phyloP scores from a whole-genome alignment of 495 filamentous ascomycete species.

The Penicillium soppii region DNA sequence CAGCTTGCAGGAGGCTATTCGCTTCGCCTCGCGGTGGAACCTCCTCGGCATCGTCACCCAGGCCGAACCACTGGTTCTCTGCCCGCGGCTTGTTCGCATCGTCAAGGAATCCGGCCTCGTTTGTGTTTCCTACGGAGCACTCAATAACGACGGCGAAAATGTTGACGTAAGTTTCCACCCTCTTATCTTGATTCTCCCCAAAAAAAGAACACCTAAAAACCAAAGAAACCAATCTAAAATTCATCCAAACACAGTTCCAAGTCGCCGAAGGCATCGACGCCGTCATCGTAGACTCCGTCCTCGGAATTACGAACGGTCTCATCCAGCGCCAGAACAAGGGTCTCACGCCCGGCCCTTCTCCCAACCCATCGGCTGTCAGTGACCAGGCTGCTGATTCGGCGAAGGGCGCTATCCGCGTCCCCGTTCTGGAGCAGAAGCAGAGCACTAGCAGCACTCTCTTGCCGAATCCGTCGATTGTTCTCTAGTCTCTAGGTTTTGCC shows the following conservation, averaged over 20 bases:
- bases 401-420: conserved; percentile 30
- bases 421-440: conserved; percentile 29
- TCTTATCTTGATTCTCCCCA: background rate
- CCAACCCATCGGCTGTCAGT: conserved; percentile 17
- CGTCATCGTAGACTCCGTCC: conserved; percentile 91
- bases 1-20: conserved; percentile 90
- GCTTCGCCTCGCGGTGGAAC: conserved; percentile 94
- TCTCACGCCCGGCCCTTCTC: conserved; percentile 29
- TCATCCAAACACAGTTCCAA: conserved; percentile 59
- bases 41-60: conserved; percentile 84
- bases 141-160: conserved; percentile 83
- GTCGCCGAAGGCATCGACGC: conserved; percentile 95
- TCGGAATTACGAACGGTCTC: conserved; percentile 75
- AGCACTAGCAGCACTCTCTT: too few species aligned
- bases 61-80: conserved; percentile 80
- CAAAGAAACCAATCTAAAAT: conserved; percentile 8
- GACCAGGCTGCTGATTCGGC: conserved; percentile 10
- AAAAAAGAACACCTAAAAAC: background rate
- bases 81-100: conserved; percentile 89
- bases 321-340: conserved; percentile 44
- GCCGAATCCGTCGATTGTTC: too few species aligned
- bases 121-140: conserved; percentile 87
- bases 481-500: too few species aligned
- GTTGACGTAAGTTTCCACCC: conserved; percentile 65
- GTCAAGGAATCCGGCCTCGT: conserved; percentile 93